phyloP scores from a whole-genome alignment of 495 filamentous ascomycete genomes.

The Aspergillus olivimuriae region DNA sequence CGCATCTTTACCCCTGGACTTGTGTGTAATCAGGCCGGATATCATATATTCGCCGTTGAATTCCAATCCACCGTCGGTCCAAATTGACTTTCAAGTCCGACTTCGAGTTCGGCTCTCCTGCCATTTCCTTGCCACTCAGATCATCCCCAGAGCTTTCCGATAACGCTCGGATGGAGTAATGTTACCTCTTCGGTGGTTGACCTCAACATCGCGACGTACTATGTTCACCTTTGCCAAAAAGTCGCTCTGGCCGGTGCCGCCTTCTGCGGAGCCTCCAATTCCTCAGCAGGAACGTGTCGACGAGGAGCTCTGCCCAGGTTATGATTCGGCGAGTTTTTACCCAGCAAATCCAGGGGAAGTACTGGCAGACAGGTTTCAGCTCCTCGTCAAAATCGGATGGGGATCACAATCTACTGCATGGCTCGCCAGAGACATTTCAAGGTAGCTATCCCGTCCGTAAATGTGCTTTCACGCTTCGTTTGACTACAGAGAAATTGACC shows the following conservation, averaged over 20 bases:
- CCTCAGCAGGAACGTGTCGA: conserved; percentile 17
- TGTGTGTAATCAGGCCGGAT: too few relatives aligned
- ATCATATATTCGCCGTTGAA: too few relatives aligned
- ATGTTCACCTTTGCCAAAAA: background rate
- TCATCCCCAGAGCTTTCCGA: background rate
- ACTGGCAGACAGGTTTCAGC: conserved; percentile 21
- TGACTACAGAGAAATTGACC: background rate
- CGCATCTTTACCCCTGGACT: too few relatives aligned
- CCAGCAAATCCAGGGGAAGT: conserved; percentile 31
- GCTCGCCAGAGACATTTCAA: conserved; percentile 22
- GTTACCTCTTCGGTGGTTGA: background rate
- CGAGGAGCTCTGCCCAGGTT: conserved; percentile 17
- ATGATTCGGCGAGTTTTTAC: conserved; percentile 25
- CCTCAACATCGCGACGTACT: background rate
- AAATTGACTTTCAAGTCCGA: too few relatives aligned
- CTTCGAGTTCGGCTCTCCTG: background rate
- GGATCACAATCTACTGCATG: conserved; percentile 27
- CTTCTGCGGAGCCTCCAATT: conserved; percentile 18
- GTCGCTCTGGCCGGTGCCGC: conserved; percentile 9
- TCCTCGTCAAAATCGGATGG: conserved; percentile 32
- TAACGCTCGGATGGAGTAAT: background rate
- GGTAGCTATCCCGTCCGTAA: conserved; percentile 7
- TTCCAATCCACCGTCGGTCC: too few relatives aligned
- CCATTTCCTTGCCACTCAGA: background rate
- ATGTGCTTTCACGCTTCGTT: background rate